Conservation (phyloP, 805 yeast species). For the Metschnikowia colocasiae region DNA sequence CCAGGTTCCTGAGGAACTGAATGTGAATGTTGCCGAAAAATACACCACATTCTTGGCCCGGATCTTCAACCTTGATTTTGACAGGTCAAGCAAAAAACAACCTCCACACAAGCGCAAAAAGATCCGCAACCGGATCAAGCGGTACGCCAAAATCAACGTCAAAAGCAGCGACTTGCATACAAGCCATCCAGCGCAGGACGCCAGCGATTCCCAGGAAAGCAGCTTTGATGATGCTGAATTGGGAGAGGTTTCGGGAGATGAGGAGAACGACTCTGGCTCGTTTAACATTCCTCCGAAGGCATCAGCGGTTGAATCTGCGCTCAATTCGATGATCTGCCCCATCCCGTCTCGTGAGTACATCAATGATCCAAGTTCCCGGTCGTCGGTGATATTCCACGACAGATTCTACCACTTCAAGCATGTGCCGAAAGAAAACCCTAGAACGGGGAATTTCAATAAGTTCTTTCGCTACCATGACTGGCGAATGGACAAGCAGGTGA, state of each 20-base stretch:
- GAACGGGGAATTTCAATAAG: constrained; percentile 11
- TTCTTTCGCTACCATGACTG: constrained; percentile 30
- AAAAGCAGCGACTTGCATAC: constrained; percentile 17
- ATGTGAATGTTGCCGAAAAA: constrained; percentile 11
- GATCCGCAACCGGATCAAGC: constrained; percentile 8
- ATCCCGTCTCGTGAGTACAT: constrained; percentile 34
- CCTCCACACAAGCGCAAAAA: constrained; percentile 11
- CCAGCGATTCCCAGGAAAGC: not conserved
- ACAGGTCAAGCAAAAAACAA: constrained; percentile 4
- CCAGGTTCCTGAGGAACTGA: constrained; percentile 29
- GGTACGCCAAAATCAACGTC: constrained; percentile 19
- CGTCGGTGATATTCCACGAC: constrained; percentile 41
- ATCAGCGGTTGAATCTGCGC: constrained; percentile 39
- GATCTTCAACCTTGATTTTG: constrained; percentile 13
- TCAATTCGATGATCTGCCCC: constrained; percentile 39
- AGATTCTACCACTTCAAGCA: constrained; percentile 34
- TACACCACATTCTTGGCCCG: constrained; percentile 15
- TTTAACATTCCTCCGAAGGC: constrained; percentile 46
- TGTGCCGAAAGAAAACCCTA: constrained; percentile 25
- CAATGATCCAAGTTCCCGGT: constrained; percentile 31
- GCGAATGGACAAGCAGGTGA: constrained; percentile 38
- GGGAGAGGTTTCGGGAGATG: constrained; percentile 3
- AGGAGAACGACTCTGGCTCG: constrained; percentile 5
- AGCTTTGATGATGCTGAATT: not conserved
- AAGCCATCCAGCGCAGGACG: not conserved